phyloP scores from a whole-genome alignment of 176 grass and related monocot species.

The Themeda triandra region DNA sequence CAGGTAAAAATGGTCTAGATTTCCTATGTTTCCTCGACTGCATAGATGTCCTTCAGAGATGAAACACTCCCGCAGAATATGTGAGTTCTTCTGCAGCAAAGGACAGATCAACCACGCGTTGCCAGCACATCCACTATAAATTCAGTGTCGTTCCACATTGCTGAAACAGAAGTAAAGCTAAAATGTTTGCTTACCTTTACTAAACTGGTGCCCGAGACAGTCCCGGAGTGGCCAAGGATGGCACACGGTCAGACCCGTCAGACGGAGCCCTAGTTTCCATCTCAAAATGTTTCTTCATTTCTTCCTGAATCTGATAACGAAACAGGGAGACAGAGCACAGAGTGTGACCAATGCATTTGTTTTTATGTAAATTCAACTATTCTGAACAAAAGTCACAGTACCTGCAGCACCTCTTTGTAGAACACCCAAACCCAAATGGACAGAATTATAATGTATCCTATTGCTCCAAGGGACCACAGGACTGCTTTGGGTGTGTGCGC shows the following conservation, averaged over 20 bases:
- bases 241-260: background rate
- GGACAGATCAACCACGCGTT: background rate
- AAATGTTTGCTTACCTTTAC: background rate
- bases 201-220: background rate
- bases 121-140: background rate
- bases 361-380: background rate
- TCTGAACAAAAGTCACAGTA: background rate
- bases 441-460: background rate
- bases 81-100: background rate
- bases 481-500: background rate
- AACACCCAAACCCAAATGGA: background rate
- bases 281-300: background rate
- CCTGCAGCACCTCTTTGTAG: background rate
- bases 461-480: background rate
- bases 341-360: background rate
- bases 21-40: background rate
- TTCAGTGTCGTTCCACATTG: background rate
- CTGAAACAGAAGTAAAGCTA: background rate
- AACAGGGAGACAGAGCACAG: background rate
- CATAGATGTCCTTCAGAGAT: background rate
- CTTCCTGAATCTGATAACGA: background rate
- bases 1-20: background rate
- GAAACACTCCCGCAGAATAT: background rate
- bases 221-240: background rate
- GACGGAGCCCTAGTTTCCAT: background rate